Percentiles rank a stretch among this genome's conserved stretches.
phyloP scores from a whole-genome alignment of 257 asterid genomes.

The Capsicum rhomboideum region DNA sequence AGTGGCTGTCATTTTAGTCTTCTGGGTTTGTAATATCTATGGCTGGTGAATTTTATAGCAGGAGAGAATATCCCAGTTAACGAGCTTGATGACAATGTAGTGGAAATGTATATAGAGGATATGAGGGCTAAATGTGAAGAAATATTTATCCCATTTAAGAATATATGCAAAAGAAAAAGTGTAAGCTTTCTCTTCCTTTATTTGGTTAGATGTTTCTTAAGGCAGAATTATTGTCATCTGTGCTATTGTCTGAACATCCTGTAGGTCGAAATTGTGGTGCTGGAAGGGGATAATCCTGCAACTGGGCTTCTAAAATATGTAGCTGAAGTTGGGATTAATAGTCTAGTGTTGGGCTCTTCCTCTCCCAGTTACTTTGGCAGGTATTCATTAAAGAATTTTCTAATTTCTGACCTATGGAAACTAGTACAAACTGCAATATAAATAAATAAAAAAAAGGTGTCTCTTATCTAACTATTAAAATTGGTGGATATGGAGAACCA shows the following conservation, averaged over 20 bases:
- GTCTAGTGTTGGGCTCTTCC: conserved; percentile 73
- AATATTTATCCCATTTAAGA: conserved; percentile 35
- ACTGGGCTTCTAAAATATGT: conserved; percentile 47
- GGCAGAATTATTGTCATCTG: conserved; percentile 3
- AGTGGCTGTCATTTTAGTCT: too few species aligned
- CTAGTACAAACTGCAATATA: background rate
- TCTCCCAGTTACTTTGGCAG: conserved; percentile 43
- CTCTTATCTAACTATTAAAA: background rate
- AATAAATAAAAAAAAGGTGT: background rate
- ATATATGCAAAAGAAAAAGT: conserved; percentile 24
- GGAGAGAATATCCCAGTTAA: conserved; percentile 49
- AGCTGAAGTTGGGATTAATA: conserved; percentile 34
- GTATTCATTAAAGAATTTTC: conserved; percentile 17
- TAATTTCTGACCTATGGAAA: background rate
- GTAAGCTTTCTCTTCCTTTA: conserved; percentile 21
- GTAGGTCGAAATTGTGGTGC: conserved; percentile 55
- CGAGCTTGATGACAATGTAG: conserved; percentile 55
- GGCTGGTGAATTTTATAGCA: conserved; percentile 29
- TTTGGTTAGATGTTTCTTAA: background rate
- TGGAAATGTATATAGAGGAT: conserved; percentile 46
- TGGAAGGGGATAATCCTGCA: conserved; percentile 81
- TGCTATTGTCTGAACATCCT: conserved; percentile 1
- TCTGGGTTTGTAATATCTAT: background rate
- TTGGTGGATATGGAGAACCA: background rate
- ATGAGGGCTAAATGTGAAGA: conserved; percentile 46